These are phyloP conservation scores for Penicillium samsonianum DNA, from an alignment of 495 filamentous ascomycete genomes.

Conservation along the genomic window DNA sequence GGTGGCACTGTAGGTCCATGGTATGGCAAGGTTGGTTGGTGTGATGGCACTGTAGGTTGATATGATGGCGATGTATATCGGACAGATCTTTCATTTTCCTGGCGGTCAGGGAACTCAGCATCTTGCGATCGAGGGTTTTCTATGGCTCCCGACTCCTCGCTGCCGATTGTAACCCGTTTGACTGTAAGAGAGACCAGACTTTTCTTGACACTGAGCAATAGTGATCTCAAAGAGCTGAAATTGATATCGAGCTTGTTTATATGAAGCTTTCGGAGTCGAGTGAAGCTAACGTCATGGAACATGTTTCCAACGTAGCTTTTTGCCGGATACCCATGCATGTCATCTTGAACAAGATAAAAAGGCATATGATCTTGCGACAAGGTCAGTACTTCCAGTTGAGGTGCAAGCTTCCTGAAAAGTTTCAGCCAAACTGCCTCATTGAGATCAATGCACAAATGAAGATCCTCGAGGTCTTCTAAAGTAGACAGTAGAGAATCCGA, in stretches of 20 bases:
- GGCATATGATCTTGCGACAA: constrained; percentile 13
- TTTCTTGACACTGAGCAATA: constrained; percentile 13
- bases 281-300: constrained; percentile 11
- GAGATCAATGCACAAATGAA: constrained; percentile 18
- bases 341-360: constrained; percentile 10
- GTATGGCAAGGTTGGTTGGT: neutral
- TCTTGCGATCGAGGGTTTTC: constrained; percentile 5
- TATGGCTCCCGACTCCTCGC: constrained; percentile 6
- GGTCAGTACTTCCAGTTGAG: constrained; percentile 14
- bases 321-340: constrained; percentile 1
- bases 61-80: neutral
- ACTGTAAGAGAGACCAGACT: constrained; percentile 14
- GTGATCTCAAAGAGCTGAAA: constrained; percentile 15
- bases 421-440: constrained; percentile 13
- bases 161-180: constrained; percentile 10
- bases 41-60: neutral
- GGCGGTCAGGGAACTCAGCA: constrained; percentile 2
- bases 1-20: neutral
- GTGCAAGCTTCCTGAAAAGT: constrained; percentile 13
- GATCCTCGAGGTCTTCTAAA: constrained; percentile 13
- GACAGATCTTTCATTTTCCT: constrained; percentile 3
- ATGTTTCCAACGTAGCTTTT: constrained; percentile 11
- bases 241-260: constrained; percentile 15
- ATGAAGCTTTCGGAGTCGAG: constrained; percentile 16
- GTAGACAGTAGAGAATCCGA: constrained; percentile 14